Evolutionary conservation across 2,329 filamentous ascomycete species (phyloP), one percentile per base, ranked within the genome.

Genomic region (Colletotrichum sublineola): DNA sequence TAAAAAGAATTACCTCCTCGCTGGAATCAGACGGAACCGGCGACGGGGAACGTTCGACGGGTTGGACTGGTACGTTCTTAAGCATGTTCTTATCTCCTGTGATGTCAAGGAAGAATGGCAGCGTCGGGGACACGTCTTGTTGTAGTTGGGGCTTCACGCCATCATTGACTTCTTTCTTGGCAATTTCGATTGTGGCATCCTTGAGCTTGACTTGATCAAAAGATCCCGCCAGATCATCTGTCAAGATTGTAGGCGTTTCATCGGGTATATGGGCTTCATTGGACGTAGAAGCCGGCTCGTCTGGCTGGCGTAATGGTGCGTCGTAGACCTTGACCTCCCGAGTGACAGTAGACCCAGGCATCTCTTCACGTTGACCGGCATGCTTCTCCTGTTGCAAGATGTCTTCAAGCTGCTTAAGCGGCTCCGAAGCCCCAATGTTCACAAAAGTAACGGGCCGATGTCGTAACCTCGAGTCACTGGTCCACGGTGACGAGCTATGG

Each of bases 1-100:
- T 87, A 78, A 93, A 94, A 0, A 94, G 77, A 58, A 95, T 90
- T 6, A 94, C 84, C 75, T 97, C 94, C 60, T 93, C 93, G 77
- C 91, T 93, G 0, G 92, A 93, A 58, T 75, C 65, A 1, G 71
- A 66, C 44, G 75, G 75, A 8, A 79, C 76, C 40, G 67, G 70
- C 18, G 65, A 65, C 67, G 74, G 42, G 58, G 74, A 52, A 63
- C 67, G 61, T 8, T 53, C 46, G 33, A 15, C 24, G 8, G 31
- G 1, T 7, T 44, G 48, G 15, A 48, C 18, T 9, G 68, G 53
- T 20, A 12, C 14, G 12, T 44, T 46, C 29, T 42, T 36, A 15
- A 66, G 63, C 44, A 77, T 61, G n/a, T 67, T 65, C 33, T 76
- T 77, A 42, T 82, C 77, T 18, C 81, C 80, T 38, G 75, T 76